Evolutionary conservation across 805 yeast species (phyloP).

Genomic region (Zygosaccharomyces bisporus): DNA sequence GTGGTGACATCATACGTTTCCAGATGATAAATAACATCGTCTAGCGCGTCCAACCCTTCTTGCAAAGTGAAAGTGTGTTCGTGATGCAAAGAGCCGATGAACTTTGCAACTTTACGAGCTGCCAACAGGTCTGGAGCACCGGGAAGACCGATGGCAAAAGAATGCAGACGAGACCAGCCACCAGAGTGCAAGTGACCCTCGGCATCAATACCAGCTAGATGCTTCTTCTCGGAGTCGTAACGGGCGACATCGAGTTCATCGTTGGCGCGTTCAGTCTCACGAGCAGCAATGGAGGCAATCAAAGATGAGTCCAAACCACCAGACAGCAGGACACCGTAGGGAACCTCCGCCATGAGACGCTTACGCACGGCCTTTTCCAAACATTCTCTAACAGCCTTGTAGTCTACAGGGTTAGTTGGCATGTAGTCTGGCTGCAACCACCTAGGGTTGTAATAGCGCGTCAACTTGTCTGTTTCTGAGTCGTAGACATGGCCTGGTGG

Average conservation of each 20-base stretch:
- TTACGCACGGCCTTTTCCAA: constrained; percentile 95
- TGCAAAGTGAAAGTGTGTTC: constrained; percentile 95
- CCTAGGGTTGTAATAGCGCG: constrained; percentile 85
- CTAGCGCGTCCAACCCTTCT: constrained; percentile 93
- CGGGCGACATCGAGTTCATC: constrained; percentile 39
- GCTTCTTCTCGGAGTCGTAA: constrained; percentile 60
- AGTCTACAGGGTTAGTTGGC: constrained; percentile 76
- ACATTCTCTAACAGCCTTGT: constrained; percentile 63
- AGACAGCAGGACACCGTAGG: constrained; percentile 93
- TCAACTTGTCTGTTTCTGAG: constrained; percentile 77
- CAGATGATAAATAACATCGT: constrained; percentile 90
- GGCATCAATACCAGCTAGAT: constrained; percentile 90
- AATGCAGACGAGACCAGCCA: constrained; percentile 81
- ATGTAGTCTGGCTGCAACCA: constrained; percentile 87
- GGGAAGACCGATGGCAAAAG: constrained; percentile 95
- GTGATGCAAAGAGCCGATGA: constrained; percentile 94
- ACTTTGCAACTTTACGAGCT: constrained; percentile 94
- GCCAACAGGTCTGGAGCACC: constrained; percentile 97
- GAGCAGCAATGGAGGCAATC: constrained; percentile 94
- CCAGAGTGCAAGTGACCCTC: constrained; percentile 74
- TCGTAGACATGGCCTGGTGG: constrained; percentile 99
- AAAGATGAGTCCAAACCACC: constrained; percentile 97
- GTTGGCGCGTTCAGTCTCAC: constrained; percentile 78
- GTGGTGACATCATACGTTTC: constrained; percentile 99
- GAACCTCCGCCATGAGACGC: constrained; percentile 99